Base-by-base conservation (phyloP, 257 asterid species). In the Cruciata laevipes region DNA sequence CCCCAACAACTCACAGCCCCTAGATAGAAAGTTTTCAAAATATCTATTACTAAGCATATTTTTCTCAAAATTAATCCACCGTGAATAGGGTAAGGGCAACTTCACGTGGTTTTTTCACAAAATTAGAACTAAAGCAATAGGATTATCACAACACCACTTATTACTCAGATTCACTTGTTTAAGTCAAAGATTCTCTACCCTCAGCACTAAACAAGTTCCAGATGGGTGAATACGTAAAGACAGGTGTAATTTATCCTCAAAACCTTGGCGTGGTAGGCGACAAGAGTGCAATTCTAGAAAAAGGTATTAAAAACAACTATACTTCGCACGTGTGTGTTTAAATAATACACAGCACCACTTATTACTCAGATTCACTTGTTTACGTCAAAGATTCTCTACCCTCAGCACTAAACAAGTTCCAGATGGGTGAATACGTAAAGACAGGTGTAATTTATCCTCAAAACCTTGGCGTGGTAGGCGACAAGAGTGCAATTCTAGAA, bases 21-120 rank as follows among this genome's bases (percentile, higher is more conserved):
- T 53, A 10, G 11, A 47, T 33, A 32, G 75, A 57, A 62, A 51
- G 57, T 42, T 62, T 71, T 68, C 30, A 14, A 55, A 7, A 3
- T 44, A 64, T 23, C 58, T 61, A 13, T 18, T 62, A 60, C 51
- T 42, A 11, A 42, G 13, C 51, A 3, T 11, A 38, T 12, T 70
- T 37, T 18, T 49, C 23, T 32, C 5, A 16, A 21, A 30, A 52
- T 7, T 14, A 62, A 63, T 51, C 13, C 47, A 6, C 59, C 57
- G 62, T 33, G 55, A 49, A 51, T 30, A 30, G 23, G 37, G 51
- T 31, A 11, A 23, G n/a, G 65, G 58, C 12, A 71, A 53, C 58
- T 53, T 71, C 44, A 63, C 24, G 40, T 53, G 7, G 4, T 31
- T 32, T 65, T 65, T 21, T 70, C 31, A 42, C 27, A 12, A 64